Conservation (phyloP, 352 stramenopile genomes). For the Pythium utonaiense region DNA sequence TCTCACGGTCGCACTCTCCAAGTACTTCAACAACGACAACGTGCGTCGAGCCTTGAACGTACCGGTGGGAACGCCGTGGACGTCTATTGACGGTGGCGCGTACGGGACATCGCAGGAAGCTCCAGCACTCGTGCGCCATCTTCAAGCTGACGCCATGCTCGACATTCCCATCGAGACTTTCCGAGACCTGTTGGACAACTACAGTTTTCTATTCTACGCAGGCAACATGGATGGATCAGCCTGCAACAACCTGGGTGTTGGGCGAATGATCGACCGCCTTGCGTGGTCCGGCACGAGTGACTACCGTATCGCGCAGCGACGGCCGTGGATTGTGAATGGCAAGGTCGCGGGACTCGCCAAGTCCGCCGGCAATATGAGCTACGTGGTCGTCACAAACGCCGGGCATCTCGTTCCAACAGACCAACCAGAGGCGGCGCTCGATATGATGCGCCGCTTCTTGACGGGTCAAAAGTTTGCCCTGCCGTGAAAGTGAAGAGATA, state of each 20-base stretch:
- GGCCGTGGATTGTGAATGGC: conserved; percentile 60
- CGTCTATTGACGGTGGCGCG: conserved; percentile 53
- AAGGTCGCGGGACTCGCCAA: conserved; percentile 64
- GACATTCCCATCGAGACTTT: conserved; percentile 76
- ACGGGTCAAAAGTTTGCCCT: conserved; percentile 36
- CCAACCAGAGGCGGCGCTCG: conserved; percentile 61
- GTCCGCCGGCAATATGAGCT: conserved; percentile 75
- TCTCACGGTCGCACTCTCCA: conserved; percentile 45
- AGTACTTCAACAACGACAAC: conserved; percentile 80
- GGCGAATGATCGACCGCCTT: conserved; percentile 75
- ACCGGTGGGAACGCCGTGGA: conserved; percentile 52
- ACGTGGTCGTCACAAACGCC: conserved; percentile 78
- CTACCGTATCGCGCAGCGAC: conserved; percentile 55
- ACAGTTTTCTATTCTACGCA: conserved; percentile 82
- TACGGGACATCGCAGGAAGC: conserved; percentile 52
- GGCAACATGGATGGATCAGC: conserved; percentile 83
- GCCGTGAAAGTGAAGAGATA: not conserved
- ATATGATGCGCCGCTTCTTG: conserved; percentile 83
- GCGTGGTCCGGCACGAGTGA: conserved; percentile 63
- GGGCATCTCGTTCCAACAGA: conserved; percentile 71
- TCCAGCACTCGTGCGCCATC: conserved; percentile 61
- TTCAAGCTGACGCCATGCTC: conserved; percentile 72
- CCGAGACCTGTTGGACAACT: conserved; percentile 74
- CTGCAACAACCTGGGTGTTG: conserved; percentile 77
- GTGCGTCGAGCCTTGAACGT: conserved; percentile 88